Base-by-base conservation (phyloP, 148 eudicot species). In the Limonium bicolor region DNA sequence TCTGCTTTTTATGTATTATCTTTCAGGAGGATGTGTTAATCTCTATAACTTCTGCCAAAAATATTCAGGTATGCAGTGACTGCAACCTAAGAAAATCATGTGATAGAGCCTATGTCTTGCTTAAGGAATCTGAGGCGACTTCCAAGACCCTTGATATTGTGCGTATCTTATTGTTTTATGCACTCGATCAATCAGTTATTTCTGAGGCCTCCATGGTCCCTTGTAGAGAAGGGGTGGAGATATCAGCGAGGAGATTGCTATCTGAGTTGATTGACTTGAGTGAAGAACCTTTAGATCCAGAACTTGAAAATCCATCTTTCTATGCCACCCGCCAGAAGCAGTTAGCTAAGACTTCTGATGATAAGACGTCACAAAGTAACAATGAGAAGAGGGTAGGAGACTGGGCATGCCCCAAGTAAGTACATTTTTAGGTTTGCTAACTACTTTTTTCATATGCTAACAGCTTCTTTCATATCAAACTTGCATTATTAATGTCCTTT, bases 91-190 rank as follows among this genome's bases (percentile, higher is more conserved):
- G 76, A 55, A 77, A 54, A 46, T 77, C 97, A 23, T 90, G 97
- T 62, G 95, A 90, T 56, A 73, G 87, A 58, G 87, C 97, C 42
- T 74, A 72, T 45, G 65, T 80, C 34, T 48, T 56, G 49, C 65
- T 73, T 16, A 67, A 69, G 15, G 87, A 74, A 18, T 48, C 76
- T 51, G 92, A 80, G 63, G 62, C 65, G 46, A 73, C 41, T 49
- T 84, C 83, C 28, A 69, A 79, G 4, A 90, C 92, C 18, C 82
- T 84, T 47, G 97, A 90, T 65, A 49, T 90, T n/a, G 70, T 90
- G 68, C 86, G 97, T 12, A 63, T 90, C 36, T 70, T 90, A 56
- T 44, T 84, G 41, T 41, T 56, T 27, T 80, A 72, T 67, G 95
- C 87, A 32, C 68, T 84, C 27, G 87, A 90, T 30, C 80, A 90